Conservation (phyloP, 78 protist species). For the Guillardia theta region DNA sequence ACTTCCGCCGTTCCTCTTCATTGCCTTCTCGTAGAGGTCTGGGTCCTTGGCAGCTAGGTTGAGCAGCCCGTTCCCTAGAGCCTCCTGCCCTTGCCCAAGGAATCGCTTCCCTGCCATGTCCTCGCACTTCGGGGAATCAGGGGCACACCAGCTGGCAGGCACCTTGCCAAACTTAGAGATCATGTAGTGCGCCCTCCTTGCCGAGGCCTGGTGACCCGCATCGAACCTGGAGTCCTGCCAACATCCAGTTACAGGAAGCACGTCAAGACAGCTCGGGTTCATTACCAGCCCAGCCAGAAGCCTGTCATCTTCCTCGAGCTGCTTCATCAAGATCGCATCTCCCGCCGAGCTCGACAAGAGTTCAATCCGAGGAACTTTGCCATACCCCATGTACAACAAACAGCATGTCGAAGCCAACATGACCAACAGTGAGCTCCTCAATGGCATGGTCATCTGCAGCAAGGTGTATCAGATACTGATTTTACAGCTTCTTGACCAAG, state of each 20-base stretch:
- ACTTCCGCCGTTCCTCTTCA: background rate
- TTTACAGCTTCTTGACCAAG: no score
- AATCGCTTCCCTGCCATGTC: background rate
- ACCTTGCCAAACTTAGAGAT: background rate
- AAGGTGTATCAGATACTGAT: no score
- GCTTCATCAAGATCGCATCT: background rate
- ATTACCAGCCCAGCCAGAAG: background rate
- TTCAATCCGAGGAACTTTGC: no score
- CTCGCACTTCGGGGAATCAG: background rate
- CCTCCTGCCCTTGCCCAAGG: background rate
- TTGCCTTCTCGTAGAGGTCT: background rate
- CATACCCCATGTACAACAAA: no score
- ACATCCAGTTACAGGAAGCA: background rate
- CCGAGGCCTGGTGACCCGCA: background rate
- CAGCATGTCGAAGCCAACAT: no score
- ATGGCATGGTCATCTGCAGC: no score
- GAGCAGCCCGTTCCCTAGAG: background rate
- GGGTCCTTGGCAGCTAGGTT: background rate
- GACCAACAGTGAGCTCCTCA: no score
- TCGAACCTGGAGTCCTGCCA: background rate
- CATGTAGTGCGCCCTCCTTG: background rate
- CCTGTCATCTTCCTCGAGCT: background rate
- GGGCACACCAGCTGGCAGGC: conserved; percentile 21
- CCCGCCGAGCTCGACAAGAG: no score
- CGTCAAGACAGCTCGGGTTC: background rate